Evolutionary conservation across 768 basidiomycete genomes (phyloP).

Genomic region (Mrakia hoshinonis): DNA sequence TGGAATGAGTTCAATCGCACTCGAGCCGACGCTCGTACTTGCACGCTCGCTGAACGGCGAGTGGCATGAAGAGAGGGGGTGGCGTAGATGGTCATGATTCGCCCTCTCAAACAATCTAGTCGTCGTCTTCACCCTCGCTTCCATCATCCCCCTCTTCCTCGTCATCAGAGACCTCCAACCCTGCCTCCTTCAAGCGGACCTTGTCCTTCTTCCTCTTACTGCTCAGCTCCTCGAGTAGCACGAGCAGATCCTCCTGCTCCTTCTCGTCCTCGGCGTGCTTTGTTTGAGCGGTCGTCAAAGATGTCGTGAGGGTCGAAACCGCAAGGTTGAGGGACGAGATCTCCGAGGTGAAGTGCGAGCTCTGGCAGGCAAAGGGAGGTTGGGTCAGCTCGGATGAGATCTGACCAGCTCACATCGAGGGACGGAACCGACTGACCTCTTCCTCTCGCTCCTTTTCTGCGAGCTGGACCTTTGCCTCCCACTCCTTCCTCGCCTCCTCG

Average conservation of each 20-base stretch:
- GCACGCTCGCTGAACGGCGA: no score
- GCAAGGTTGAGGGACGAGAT: conserved; percentile 19
- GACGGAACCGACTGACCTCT: conserved; percentile 34
- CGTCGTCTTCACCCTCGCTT: conserved; percentile 49
- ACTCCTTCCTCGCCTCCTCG: conserved; percentile 30
- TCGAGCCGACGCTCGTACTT: no score
- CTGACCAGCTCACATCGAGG: not conserved
- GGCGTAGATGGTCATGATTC: not conserved
- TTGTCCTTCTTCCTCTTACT: conserved; percentile 81
- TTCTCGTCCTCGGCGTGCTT: conserved; percentile 64
- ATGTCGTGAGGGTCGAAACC: conserved; percentile 12
- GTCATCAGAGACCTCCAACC: conserved; percentile 85
- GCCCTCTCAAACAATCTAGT: conserved; percentile 15
- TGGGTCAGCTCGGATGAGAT: not conserved
- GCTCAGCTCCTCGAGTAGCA: conserved; percentile 83
- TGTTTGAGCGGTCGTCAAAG: conserved; percentile 1
- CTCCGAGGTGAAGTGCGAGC: conserved; percentile 1
- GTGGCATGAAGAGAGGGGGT: no score
- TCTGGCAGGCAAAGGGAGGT: not conserved
- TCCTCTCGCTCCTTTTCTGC: conserved; percentile 31
- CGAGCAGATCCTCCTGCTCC: conserved; percentile 91
- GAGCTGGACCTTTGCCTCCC: not conserved
- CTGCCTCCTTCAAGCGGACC: conserved; percentile 58
- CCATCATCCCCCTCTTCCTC: conserved; percentile 59
- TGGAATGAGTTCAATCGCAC: no score